These are phyloP conservation scores for Pseudonitzschia pungens DNA, from an alignment of 108 stramenopile genomes.

Conservation along the genomic window DNA sequence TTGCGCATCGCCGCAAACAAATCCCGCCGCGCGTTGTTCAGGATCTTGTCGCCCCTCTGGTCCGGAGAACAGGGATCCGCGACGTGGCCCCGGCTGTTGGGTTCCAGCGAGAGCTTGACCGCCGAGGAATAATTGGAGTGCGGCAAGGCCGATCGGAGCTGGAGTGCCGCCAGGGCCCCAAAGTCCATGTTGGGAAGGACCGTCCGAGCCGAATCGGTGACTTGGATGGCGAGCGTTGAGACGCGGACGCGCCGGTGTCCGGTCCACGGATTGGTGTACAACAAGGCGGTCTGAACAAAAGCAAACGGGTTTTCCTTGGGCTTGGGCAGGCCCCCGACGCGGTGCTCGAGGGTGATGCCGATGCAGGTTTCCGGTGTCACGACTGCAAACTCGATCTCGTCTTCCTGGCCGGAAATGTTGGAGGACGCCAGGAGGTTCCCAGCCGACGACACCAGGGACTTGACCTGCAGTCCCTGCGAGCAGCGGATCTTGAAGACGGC, in stretches of 20 bases:
- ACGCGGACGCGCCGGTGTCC: constrained; percentile 75
- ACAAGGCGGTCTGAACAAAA: constrained; percentile 75
- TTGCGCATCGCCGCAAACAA: constrained; percentile 51
- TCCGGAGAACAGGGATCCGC: constrained; percentile 5
- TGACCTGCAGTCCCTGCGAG: constrained; percentile 65
- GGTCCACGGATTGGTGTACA: constrained; percentile 70
- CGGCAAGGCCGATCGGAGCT: constrained; percentile 37
- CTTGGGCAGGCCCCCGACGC: constrained; percentile 57
- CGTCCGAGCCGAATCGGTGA: constrained; percentile 37
- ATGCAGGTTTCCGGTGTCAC: constrained; percentile 69
- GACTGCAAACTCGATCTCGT: constrained; percentile 66
- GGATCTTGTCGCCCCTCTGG: not conserved
- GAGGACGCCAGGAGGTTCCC: constrained; percentile 53
- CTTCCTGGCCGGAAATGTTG: constrained; percentile 24
- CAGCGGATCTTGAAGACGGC: constrained; percentile 82
- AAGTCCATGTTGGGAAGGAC: constrained; percentile 66
- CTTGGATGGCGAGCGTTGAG: constrained; percentile 72
- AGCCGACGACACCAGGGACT: constrained; percentile 49
- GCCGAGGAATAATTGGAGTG: constrained; percentile 18
- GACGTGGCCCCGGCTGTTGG: not conserved
- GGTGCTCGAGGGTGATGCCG: constrained; percentile 70
- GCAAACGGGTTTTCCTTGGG: constrained; percentile 42
- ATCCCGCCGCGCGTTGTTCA: constrained; percentile 44
- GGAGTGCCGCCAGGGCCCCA: constrained; percentile 49
- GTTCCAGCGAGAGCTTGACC: not conserved